A percentile compares a stretch with the other conserved stretches of the same genome.
phyloP scores from a whole-genome alignment of 139 green algal genomes.

The Micractinium sp. region DNA sequence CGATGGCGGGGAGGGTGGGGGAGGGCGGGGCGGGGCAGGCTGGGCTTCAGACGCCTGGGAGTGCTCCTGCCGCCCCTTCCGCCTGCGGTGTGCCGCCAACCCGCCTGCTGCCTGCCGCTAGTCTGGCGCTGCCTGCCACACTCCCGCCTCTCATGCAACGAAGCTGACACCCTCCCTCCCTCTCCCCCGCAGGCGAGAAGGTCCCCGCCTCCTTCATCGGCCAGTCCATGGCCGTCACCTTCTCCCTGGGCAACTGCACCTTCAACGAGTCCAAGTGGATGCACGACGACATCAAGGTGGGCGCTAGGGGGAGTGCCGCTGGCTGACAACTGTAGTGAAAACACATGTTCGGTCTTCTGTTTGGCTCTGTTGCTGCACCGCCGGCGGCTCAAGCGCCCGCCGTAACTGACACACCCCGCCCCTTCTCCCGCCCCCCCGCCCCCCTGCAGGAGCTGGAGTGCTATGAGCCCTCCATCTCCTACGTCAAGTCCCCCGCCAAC shows the following conservation, averaged over 20 bases:
- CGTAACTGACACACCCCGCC: no score
- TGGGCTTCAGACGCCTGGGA: not conserved
- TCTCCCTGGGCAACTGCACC: slow-evolving; percentile 38
- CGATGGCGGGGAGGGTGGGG: not conserved
- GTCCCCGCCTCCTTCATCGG: slow-evolving; percentile 37
- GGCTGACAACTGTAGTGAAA: slow-evolving; percentile 38
- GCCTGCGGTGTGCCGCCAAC: no score
- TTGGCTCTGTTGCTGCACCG: no score
- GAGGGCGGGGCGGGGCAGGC: not conserved
- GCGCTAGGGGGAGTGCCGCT: not conserved
- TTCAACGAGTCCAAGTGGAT: slow-evolving; percentile 32
- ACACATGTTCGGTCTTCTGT: not conserved
- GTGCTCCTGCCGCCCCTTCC: no score
- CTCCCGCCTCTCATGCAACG: not conserved
- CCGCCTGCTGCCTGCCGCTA: not conserved
- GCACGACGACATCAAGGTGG: slow-evolving; percentile 13
- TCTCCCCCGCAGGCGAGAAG: slow-evolving; percentile 27
- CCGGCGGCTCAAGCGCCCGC: no score
- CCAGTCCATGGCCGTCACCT: slow-evolving; percentile 28
- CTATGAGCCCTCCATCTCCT: slow-evolving; percentile 40
- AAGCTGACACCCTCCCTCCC: not conserved
- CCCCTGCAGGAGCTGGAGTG: slow-evolving; percentile 36
- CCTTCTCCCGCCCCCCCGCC: not conserved
- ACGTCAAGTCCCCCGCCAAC: slow-evolving; percentile 29
- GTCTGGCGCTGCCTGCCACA: not conserved